Conservation (phyloP, 305 asterid genomes). For the Fraxinus sp. region DNA sequence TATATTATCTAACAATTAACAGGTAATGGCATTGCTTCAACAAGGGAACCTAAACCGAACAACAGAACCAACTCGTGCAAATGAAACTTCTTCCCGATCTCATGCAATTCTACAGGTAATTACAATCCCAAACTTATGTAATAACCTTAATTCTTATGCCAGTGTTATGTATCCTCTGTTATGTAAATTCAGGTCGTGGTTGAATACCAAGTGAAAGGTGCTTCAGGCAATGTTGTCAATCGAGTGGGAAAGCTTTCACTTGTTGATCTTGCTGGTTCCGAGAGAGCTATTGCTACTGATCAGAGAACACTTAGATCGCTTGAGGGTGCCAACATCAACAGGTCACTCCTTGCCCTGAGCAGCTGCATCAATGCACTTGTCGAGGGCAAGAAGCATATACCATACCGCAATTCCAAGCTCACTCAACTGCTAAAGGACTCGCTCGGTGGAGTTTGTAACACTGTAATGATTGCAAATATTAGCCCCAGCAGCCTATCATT, state of each 20-base stretch:
- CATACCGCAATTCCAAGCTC: slow-evolving; percentile 64
- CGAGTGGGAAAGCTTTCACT: slow-evolving; percentile 60
- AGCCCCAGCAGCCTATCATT: slow-evolving; percentile 58
- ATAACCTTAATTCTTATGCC: not conserved
- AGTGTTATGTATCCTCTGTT: not conserved
- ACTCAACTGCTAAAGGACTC: slow-evolving; percentile 67
- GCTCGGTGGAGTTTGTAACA: slow-evolving; percentile 59
- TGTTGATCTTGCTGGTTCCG: slow-evolving; percentile 69
- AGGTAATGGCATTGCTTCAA: slow-evolving; percentile 69
- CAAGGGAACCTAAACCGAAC: slow-evolving; percentile 60
- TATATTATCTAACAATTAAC: not conserved
- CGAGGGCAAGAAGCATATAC: slow-evolving; percentile 67
- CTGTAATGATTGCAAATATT: slow-evolving; percentile 72
- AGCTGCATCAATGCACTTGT: slow-evolving; percentile 70
- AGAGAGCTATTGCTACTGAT: slow-evolving; percentile 70
- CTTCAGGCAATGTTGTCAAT: slow-evolving; percentile 36
- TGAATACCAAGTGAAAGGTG: slow-evolving; percentile 47
- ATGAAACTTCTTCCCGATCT: slow-evolving; percentile 66
- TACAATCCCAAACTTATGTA: not conserved
- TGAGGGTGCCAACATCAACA: slow-evolving; percentile 65
- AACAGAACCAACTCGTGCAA: slow-evolving; percentile 65
- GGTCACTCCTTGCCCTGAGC: slow-evolving; percentile 65
- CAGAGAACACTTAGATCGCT: slow-evolving; percentile 66
- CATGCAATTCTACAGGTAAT: slow-evolving; percentile 67
- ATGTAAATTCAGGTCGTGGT: slow-evolving; percentile 38